Evolutionary conservation across 306 rosid species (phyloP).

Genomic region (Vigna angularis): DNA sequence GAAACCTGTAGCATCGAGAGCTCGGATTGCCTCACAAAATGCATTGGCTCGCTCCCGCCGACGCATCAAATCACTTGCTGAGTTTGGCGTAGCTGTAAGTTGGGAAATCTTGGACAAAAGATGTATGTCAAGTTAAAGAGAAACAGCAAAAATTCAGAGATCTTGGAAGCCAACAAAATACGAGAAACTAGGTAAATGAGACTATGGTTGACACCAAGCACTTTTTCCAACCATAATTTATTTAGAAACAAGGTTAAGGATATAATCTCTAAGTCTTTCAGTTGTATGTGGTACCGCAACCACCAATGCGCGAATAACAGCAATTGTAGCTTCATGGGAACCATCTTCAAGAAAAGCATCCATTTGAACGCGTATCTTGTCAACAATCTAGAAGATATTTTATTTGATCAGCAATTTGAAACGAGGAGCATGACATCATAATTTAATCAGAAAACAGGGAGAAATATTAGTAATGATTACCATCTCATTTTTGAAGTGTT

Average conservation of each 20-base stretch:
- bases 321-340: conserved; percentile 91
- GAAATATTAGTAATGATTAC: conserved; percentile 55
- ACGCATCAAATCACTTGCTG: conserved; percentile 67
- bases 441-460: conserved; percentile 38
- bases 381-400: conserved; percentile 73
- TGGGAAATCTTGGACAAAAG: conserved; percentile 96
- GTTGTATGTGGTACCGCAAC: conserved; percentile 95
- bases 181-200: conserved; percentile 36
- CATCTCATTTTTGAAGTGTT: conserved; percentile 85
- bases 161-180: conserved; percentile 35
- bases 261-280: conserved; percentile 93
- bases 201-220: conserved; percentile 21
- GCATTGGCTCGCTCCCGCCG: conserved; percentile 79
- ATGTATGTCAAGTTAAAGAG: conserved; percentile 81
- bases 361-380: conserved; percentile 97
- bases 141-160: conserved; percentile 34
- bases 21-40: conserved; percentile 97
- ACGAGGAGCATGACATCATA: conserved; percentile 23
- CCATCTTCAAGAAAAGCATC: conserved; percentile 99
- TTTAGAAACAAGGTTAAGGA: conserved; percentile 58
- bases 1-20: conserved; percentile 94
- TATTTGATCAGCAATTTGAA: conserved; percentile 44
- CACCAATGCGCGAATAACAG: conserved; percentile 91
- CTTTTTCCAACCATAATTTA: background rate
- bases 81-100: conserved; percentile 64